Evolutionary conservation across 2,329 filamentous ascomycete genomes (phyloP).

Genomic region (Nigrospora sphaerica): DNA sequence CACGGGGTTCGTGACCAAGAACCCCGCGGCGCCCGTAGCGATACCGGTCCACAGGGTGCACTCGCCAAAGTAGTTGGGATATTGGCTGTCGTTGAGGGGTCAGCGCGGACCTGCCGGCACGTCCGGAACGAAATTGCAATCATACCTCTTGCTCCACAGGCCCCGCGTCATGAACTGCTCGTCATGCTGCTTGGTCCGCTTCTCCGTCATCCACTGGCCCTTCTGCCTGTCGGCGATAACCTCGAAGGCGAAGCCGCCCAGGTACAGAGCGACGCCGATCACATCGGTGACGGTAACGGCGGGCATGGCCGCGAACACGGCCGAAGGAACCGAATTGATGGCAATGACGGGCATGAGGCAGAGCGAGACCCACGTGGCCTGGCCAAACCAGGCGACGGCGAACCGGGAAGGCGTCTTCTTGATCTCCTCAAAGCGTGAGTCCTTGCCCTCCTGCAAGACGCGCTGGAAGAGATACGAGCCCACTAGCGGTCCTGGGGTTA

Average conservation of each 20-base stretch:
- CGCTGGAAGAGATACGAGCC: constrained; percentile 58
- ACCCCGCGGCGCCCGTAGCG: constrained; percentile 49
- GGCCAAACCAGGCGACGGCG: constrained; percentile 35
- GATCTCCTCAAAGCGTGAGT: constrained; percentile 41
- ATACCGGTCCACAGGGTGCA: constrained; percentile 62
- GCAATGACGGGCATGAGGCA: constrained; percentile 59
- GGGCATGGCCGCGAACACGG: constrained; percentile 42
- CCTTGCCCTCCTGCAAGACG: constrained; percentile 50
- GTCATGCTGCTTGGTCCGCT: constrained; percentile 57
- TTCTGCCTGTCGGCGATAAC: constrained; percentile 59
- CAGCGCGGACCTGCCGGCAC: neutral
- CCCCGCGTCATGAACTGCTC: constrained; percentile 60
- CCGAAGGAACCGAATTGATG: constrained; percentile 53
- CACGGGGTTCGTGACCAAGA: constrained; percentile 45
- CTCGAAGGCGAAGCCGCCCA: constrained; percentile 54
- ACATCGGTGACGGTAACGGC: constrained; percentile 43
- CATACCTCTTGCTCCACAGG: constrained; percentile 48
- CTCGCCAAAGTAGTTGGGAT: constrained; percentile 68
- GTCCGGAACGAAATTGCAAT: neutral
- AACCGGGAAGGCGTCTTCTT: constrained; percentile 28
- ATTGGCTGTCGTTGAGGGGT: constrained; percentile 35
- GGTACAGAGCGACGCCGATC: constrained; percentile 50
- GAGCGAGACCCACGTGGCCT: constrained; percentile 63
- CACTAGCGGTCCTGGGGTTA: constrained; percentile 32
- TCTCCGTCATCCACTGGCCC: constrained; percentile 51